Conservation (phyloP, 768 basidiomycete genomes). For the Podaxis sp. region DNA sequence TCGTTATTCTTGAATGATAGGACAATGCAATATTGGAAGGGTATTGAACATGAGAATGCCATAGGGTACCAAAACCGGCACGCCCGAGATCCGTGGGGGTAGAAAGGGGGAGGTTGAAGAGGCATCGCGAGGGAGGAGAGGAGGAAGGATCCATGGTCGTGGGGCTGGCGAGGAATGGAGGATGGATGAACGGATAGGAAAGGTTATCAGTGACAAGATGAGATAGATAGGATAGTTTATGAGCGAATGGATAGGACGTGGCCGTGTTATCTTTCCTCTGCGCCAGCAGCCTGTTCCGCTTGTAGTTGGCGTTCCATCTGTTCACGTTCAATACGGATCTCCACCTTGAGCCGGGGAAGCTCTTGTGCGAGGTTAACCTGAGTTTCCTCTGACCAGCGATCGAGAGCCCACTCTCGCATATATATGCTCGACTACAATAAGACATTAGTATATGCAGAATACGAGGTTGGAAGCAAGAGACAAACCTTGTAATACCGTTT, state of each 20-base stretch:
- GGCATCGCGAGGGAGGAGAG: constrained; percentile 13
- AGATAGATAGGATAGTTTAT: constrained; percentile 16
- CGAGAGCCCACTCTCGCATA: constrained; percentile 83
- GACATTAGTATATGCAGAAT: background rate
- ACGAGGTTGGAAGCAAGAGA: constrained; percentile 2
- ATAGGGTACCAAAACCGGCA: constrained; percentile 3
- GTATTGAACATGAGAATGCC: constrained; percentile 7
- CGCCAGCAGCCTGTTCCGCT: constrained; percentile 11
- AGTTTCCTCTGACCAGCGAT: constrained; percentile 65
- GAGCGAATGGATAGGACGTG: background rate
- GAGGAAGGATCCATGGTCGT: constrained; percentile 2
- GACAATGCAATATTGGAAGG: constrained; percentile 9
- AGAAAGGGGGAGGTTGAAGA: constrained; percentile 9
- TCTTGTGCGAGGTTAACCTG: constrained; percentile 61
- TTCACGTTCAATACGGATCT: constrained; percentile 44
- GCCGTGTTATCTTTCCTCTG: constrained; percentile 13
- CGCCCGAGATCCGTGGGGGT: constrained; percentile 9
- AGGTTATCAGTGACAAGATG: constrained; percentile 9
- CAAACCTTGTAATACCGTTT: constrained; percentile 86
- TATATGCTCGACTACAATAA: constrained; percentile 69
- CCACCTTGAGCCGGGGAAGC: constrained; percentile 57
- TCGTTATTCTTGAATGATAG: constrained; percentile 14
- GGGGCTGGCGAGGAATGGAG: background rate
- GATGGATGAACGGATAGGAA: constrained; percentile 9
- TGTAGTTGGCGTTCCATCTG: constrained; percentile 28